phyloP scores from a whole-genome alignment of 1,139 yeast genomes.

The Wickerhamomyces sp. region DNA sequence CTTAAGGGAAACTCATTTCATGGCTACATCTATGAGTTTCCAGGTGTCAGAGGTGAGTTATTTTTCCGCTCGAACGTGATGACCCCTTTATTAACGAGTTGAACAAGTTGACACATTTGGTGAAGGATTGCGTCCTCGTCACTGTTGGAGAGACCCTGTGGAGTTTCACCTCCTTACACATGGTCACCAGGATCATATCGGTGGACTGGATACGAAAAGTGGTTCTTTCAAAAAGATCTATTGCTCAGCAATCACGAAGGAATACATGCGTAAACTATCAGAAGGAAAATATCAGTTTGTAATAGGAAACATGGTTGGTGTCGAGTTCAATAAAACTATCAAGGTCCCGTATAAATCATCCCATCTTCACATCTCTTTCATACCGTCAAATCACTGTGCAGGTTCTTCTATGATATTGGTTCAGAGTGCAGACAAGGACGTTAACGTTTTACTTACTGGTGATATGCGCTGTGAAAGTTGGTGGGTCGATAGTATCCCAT shows the following conservation, averaged over 20 bases:
- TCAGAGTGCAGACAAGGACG: slow-evolving; percentile 27
- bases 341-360: slow-evolving; percentile 7
- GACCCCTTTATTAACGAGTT: not conserved
- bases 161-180: slow-evolving; percentile 44
- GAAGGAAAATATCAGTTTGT: slow-evolving; percentile 26
- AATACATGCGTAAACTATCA: slow-evolving; percentile 23
- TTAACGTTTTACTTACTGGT: slow-evolving; percentile 48
- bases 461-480: slow-evolving; percentile 55
- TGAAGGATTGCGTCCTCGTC: slow-evolving; percentile 19
- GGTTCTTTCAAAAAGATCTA: slow-evolving; percentile 40
- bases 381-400: slow-evolving; percentile 55
- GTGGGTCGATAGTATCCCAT: slow-evolving; percentile 39
- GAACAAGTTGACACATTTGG: slow-evolving; percentile 39
- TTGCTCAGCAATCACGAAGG: slow-evolving; percentile 44
- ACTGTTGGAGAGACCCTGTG: not conserved
- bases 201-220: slow-evolving; percentile 38
- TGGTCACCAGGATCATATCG: slow-evolving; percentile 52
- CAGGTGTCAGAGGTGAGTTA: slow-evolving; percentile 27
- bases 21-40: slow-evolving; percentile 29
- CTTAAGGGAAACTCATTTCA: slow-evolving; percentile 25
- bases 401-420: slow-evolving; percentile 56
- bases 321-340: slow-evolving; percentile 29
- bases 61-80: not conserved
- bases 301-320: slow-evolving; percentile 23
- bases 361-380: slow-evolving; percentile 23